Evolutionary conservation across 176 grass and related monocot species (phyloP).

Genomic region (Cenchrus purpureus): DNA sequence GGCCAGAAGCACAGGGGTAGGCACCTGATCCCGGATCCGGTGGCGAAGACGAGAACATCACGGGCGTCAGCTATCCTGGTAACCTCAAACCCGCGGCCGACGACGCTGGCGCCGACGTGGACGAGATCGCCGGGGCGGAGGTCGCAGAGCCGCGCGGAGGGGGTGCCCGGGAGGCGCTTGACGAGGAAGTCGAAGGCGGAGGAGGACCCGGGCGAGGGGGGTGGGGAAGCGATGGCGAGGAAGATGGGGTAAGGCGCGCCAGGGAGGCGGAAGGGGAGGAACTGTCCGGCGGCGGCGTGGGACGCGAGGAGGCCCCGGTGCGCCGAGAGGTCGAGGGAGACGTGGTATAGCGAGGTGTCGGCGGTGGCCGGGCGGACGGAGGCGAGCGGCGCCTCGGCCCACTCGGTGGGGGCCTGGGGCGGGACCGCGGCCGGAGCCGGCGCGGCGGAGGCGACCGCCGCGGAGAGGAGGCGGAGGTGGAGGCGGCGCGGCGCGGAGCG

Average conservation of each 20-base stretch:
- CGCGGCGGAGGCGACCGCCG: slow-evolving; percentile 39
- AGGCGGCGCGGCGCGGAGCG: slow-evolving; percentile 31
- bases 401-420: slow-evolving; percentile 43
- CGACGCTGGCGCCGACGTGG: slow-evolving; percentile 51
- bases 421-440: not conserved
- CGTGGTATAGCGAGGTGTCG: slow-evolving; percentile 79
- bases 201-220: slow-evolving; percentile 10
- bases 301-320: slow-evolving; percentile 52
- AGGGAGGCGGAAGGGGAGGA: slow-evolving; percentile 70
- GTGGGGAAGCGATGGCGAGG: slow-evolving; percentile 75
- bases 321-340: slow-evolving; percentile 71
- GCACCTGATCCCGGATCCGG: slow-evolving; percentile 83
- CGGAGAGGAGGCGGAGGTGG: slow-evolving; percentile 43
- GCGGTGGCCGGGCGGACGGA: slow-evolving; percentile 59
- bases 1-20: not conserved
- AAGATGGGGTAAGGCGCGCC: slow-evolving; percentile 58
- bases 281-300: slow-evolving; percentile 76
- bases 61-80: slow-evolving; percentile 44
- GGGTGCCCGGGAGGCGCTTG: slow-evolving; percentile 66
- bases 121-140: slow-evolving; percentile 60
- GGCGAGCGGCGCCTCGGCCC: slow-evolving; percentile 64
- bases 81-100: slow-evolving; percentile 64
- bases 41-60: slow-evolving; percentile 69
- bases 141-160: slow-evolving; percentile 66
- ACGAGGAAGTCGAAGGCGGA: slow-evolving; percentile 65